Evolutionary conservation across 129 eudicot genomes (phyloP), one percentile per base, ranked within the genome.

Genomic region (Centaurea solstitialis): DNA sequence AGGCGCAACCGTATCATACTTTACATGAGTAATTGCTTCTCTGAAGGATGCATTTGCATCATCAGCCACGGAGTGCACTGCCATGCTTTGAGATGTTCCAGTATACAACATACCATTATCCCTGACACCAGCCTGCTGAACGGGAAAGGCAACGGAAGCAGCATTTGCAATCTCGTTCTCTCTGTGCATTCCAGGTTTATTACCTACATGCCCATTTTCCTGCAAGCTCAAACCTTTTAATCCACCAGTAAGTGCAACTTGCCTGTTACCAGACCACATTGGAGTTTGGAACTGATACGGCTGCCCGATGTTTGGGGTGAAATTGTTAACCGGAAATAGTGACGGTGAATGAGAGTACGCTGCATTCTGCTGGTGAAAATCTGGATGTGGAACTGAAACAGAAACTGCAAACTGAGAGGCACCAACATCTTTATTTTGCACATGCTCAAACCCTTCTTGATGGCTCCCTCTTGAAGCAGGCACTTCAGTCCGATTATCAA

Each of bases 161-260:
- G 26, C 66, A 28, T 76, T 76, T 41, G 80, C 59, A 39, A 75
- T 50, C 76, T 61, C 78, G n/a, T 83, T 10, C 45, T 79, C 81
- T 62, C 82, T 82, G n/a, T 72, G 87, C 67, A 79, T 77, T 71
- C 76, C 83, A 50, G 71, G 66, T 26, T 77, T 70, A 67, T 77
- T 70, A 67, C 79, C 61, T 18, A 67, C 59, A 22, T 86, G 83
- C 72, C 94, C 92, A 28, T 86, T 90, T 90, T 76, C 90, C 68
- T 47, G 23, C 62, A 90, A 68, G 73, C 78, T 84, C 82, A 88
- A 76, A 47, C 86, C 80, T 79, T 87, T 74, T 35, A 87, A 71
- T 53, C 77, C 85, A 64, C 84, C 81, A 35, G 82, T 53, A 71
- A 75, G 57, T 22, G 72, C 50, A 28, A 61, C 75, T 68, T 79